These are phyloP conservation scores for Hyaloscypha variabilis DNA, from an alignment of 495 filamentous ascomycete species.

Conservation along the genomic window DNA sequence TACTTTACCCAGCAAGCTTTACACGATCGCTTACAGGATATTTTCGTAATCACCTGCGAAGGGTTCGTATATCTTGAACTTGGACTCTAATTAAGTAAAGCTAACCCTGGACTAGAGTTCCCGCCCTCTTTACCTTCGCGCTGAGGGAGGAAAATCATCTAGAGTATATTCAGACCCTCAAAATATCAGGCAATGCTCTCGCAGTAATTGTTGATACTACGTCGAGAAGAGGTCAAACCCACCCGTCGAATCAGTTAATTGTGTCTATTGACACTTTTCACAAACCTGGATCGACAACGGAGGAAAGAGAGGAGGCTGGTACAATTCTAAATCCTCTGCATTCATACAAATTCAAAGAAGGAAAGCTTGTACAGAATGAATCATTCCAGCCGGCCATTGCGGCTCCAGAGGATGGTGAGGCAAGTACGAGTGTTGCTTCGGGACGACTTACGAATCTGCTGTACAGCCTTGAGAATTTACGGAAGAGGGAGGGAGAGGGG, in stretches of 20 bases:
- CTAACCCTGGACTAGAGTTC: slow-evolving; percentile 52
- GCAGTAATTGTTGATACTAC: slow-evolving; percentile 45
- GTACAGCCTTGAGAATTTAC: slow-evolving; percentile 71
- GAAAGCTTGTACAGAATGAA: neutral
- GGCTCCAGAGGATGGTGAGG: neutral
- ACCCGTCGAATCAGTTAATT: slow-evolving; percentile 38
- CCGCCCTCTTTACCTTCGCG: slow-evolving; percentile 61
- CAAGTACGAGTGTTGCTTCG: slow-evolving; percentile 22
- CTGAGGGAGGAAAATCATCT: slow-evolving; percentile 47
- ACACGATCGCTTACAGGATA: slow-evolving; percentile 23
- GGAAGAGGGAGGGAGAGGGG: slow-evolving; percentile 65
- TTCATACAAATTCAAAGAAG: slow-evolving; percentile 28
- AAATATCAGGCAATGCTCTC: slow-evolving; percentile 62
- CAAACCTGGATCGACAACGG: slow-evolving; percentile 39
- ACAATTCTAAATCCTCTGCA: slow-evolving; percentile 28
- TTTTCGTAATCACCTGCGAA: slow-evolving; percentile 68
- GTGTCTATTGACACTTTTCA: slow-evolving; percentile 59
- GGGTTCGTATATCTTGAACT: slow-evolving; percentile 50
- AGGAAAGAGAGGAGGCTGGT: slow-evolving; percentile 20
- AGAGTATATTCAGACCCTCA: slow-evolving; percentile 46
- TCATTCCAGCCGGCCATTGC: neutral
- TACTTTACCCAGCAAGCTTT: slow-evolving; percentile 34
- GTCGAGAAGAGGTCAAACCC: slow-evolving; percentile 20
- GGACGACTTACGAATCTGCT: slow-evolving; percentile 58
- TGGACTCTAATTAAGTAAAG: neutral